Evolutionary conservation across 164 flowering plant genomes (phyloP).

Genomic region (Sextonia rubra): DNA sequence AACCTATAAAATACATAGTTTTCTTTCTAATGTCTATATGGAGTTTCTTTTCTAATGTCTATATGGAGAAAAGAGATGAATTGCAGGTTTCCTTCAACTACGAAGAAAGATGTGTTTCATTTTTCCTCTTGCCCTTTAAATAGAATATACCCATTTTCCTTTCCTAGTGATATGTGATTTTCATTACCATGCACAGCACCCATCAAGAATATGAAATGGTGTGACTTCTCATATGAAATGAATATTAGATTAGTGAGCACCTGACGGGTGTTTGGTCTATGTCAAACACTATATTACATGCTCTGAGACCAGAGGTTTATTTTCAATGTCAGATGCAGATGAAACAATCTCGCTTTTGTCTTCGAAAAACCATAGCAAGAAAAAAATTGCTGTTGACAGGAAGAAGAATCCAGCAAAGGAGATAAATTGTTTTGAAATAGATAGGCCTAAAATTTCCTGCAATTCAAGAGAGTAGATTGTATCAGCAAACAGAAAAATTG

Average conservation of each 20-base stretch:
- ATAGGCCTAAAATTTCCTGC: conserved; percentile 11
- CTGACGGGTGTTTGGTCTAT: not conserved
- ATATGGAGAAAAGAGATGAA: too few relatives aligned
- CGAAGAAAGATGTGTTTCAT: too few relatives aligned
- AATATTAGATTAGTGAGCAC: not conserved
- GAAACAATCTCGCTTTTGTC: not conserved
- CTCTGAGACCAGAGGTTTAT: conserved; percentile 10
- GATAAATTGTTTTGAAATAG: conserved; percentile 11
- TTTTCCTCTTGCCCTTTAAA: too few relatives aligned
- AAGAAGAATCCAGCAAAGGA: conserved; percentile 9
- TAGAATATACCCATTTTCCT: too few relatives aligned
- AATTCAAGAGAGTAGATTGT: not conserved
- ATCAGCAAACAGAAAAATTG: not conserved
- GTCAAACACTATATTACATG: not conserved
- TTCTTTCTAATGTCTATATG: too few relatives aligned
- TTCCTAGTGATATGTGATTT: too few relatives aligned
- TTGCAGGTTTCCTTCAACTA: too few relatives aligned
- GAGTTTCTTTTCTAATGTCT: too few relatives aligned
- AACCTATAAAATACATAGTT: too few relatives aligned
- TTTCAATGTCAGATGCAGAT: not conserved
- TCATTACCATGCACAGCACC: too few relatives aligned
- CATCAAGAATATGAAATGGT: too few relatives aligned
- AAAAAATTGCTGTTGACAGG: not conserved
- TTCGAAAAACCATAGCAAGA: not conserved
- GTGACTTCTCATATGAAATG: too few relatives aligned